Evolutionary conservation across 2,329 filamentous ascomycete genomes (phyloP), one percentile per base, ranked within the genome.

Genomic region (Colletotrichum chrysophilum): DNA sequence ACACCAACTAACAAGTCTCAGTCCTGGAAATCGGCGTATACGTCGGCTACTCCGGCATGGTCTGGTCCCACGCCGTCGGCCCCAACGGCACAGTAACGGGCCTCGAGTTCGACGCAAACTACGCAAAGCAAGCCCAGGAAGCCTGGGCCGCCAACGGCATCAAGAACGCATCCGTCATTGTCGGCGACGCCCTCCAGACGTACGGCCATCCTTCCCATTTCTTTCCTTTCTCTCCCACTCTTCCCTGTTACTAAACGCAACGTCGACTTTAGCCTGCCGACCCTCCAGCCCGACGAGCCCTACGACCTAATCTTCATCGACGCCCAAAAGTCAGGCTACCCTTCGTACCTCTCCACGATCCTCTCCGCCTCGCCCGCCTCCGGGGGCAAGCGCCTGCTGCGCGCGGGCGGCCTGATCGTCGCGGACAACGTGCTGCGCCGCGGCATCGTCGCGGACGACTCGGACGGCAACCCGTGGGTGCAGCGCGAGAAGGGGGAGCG

Each of bases 291-390:
- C 73, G 71, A 80, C 43, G 81, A 86, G 78, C 87, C 89, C 5
- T 91, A 88, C 77, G 89, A 91, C 80, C 81, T 90, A 60, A 84
- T 90, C 79, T 91, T 91, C 79, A 85, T 90, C 76, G 89, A 90
- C 73, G 89, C 89, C 28, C 85, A 91, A 73, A 91, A 91, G 82
- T 82, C 84, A 0, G 87, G 86, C n/a, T 90, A 91, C 78, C 86
- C 87, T 0, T 79, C 78, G 8, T 91, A 90, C 79, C 83, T 91
- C 48, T 79, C 82, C 24, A 82, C 85, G 34, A 86, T 91, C 69
- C 83, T 91, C 16, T 83, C 82, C 21, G 79, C 82, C 65, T 90
- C 88, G 7, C 79, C 78, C 65, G 84, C 88, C 3, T 84, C 83
- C 4, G 76, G 77, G 7, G 21, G 78, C 4, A 78, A 77, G 16